Conservation (phyloP, 2,329 filamentous ascomycete genomes). For the Clonostachys byssicola region DNA sequence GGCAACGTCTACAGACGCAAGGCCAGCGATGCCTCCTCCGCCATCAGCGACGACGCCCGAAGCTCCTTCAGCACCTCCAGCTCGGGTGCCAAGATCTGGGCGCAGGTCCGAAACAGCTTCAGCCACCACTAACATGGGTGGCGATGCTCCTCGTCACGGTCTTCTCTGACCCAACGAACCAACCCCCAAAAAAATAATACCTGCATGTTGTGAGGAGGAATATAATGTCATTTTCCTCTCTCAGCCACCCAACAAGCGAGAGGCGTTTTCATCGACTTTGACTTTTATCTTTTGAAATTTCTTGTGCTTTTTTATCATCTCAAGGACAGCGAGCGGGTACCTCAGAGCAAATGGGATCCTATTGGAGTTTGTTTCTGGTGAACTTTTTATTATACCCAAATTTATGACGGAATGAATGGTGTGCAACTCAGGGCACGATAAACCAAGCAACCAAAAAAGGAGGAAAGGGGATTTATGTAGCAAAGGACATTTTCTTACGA, state of each 20-base stretch:
- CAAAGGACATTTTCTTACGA: too few species aligned
- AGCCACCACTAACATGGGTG: conserved; percentile 15
- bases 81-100: conserved; percentile 24
- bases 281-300: background rate
- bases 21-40: conserved; percentile 13
- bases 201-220: too few species aligned
- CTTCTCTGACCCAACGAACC: background rate
- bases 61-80: conserved; percentile 31
- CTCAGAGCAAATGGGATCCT: conserved; percentile 22
- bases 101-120: conserved; percentile 23
- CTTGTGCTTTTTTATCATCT: background rate
- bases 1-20: conserved; percentile 57
- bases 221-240: too few species aligned
- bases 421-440: background rate
- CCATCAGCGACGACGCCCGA: conserved; percentile 12
- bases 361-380: conserved; percentile 39
- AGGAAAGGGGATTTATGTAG: too few species aligned
- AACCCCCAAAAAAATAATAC: too few species aligned
- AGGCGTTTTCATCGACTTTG: too few species aligned
- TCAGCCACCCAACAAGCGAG: too few species aligned
- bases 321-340: conserved; percentile 10
- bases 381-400: conserved; percentile 36
- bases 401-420: background rate
- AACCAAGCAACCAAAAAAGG: too few species aligned
- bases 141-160: background rate